Percentiles rank a stretch among this genome's conserved stretches.
Evolutionary conservation across 768 basidiomycete species (phyloP).

Genomic region (Macrolepiota fuliginosa): DNA sequence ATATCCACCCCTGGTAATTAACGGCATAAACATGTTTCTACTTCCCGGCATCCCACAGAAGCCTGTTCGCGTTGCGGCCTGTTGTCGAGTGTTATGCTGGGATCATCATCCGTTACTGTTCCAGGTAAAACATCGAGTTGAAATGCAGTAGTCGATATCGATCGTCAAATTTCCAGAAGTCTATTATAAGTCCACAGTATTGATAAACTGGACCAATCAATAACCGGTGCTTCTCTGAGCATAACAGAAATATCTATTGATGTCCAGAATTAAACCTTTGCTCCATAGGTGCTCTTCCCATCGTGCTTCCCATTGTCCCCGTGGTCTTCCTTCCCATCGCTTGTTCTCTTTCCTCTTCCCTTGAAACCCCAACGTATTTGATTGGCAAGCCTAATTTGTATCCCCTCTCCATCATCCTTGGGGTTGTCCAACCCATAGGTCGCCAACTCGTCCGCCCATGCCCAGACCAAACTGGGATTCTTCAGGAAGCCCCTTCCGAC

Average conservation of each 20-base stretch:
- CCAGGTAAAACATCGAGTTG: not conserved
- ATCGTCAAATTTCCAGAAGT: not conserved
- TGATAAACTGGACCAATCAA: not conserved
- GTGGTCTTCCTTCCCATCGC: constrained; percentile 27
- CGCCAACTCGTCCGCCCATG: constrained; percentile 34
- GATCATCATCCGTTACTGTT: not conserved
- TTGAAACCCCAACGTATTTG: constrained; percentile 19
- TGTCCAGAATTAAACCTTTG: not conserved
- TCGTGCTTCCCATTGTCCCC: not conserved
- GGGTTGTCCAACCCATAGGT: not conserved
- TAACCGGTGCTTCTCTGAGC: not conserved
- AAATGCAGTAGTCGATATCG: not conserved
- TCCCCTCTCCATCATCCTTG: not conserved
- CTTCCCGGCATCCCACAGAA: no score
- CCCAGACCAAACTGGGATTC: constrained; percentile 51
- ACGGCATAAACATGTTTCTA: no score
- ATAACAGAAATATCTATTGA: not conserved
- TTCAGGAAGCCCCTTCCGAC: constrained; percentile 56
- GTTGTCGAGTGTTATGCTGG: no score
- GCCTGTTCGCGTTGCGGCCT: no score
- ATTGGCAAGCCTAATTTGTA: constrained; percentile 12
- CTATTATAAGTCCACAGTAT: not conserved
- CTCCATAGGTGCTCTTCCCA: not conserved
- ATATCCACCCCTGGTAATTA: no score
- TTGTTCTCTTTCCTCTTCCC: constrained; percentile 10